Percentiles rank a stretch among this genome's conserved stretches.
phyloP scores from a whole-genome alignment of 2,329 filamentous ascomycete genomes.

The Fusarium austroafricanum region DNA sequence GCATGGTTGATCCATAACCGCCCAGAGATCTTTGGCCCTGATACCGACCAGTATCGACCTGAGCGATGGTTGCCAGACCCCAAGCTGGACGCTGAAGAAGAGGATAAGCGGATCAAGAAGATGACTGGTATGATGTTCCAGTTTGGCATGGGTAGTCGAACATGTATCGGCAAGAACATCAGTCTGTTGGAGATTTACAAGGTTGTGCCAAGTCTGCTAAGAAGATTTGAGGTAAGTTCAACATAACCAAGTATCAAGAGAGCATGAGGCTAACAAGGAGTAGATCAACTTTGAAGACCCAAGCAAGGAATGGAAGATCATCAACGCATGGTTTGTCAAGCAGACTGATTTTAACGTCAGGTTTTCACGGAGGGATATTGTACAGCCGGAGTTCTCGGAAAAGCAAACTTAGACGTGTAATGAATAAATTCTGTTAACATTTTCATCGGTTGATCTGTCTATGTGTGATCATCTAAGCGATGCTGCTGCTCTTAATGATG shows the following conservation, averaged over 20 bases:
- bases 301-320: constrained; percentile 66
- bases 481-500: constrained; percentile 57
- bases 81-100: constrained; percentile 50
- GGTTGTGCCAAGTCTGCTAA: constrained; percentile 60
- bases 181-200: constrained; percentile 73
- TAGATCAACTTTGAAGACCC: constrained; percentile 67
- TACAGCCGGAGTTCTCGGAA: constrained; percentile 48
- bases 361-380: constrained; percentile 58
- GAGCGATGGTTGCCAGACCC: constrained; percentile 72
- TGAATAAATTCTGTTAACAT: not conserved
- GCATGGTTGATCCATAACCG: constrained; percentile 80
- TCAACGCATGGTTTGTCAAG: constrained; percentile 73
- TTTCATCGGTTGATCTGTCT: too few species aligned
- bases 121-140: constrained; percentile 57
- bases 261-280: not conserved
- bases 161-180: constrained; percentile 77
- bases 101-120: constrained; percentile 56
- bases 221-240: constrained; percentile 40
- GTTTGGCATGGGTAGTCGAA: constrained; percentile 77
- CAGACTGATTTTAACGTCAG: constrained; percentile 65
- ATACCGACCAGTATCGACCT: constrained; percentile 74
- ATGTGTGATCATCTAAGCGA: constrained; percentile 27
- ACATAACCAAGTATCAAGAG: rapidly evolving
- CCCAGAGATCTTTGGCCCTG: constrained; percentile 73
- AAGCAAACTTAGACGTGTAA: constrained; percentile 9